These are phyloP conservation scores for Mortierella antarctica DNA, from an alignment of 192 early-diverging fungal species.

Conservation along the genomic window DNA sequence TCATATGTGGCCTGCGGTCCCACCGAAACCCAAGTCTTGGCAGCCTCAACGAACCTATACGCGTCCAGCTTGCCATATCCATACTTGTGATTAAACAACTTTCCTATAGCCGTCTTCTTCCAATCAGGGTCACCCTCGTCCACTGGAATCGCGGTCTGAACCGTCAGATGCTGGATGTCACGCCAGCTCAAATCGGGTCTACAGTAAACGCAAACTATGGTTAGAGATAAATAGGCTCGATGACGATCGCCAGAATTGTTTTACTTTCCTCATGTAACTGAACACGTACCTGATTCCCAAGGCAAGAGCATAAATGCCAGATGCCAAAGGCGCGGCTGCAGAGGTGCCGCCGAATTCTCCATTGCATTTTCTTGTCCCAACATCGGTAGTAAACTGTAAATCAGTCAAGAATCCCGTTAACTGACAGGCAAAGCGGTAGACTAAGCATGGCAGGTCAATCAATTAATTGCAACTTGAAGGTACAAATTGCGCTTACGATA, in stretches of 20 bases:
- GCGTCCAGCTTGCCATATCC: constrained; percentile 93
- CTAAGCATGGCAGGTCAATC: not conserved
- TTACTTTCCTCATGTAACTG: too few relatives aligned
- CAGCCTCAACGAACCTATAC: constrained; percentile 77
- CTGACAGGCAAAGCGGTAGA: not conserved
- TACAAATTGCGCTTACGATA: too few relatives aligned
- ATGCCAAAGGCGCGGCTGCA: constrained; percentile 90
- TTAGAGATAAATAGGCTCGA: not conserved
- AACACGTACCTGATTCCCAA: constrained; percentile 55
- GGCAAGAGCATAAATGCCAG: constrained; percentile 88
- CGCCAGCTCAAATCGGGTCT: constrained; percentile 93
- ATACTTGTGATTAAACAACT: constrained; percentile 88
- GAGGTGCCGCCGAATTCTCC: constrained; percentile 87
- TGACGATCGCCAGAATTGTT: not conserved
- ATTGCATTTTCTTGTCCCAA: constrained; percentile 77
- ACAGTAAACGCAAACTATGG: not conserved
- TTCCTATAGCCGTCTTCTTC: constrained; percentile 70
- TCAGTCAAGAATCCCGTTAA: not conserved
- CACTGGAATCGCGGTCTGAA: constrained; percentile 80
- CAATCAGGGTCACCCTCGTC: constrained; percentile 75
- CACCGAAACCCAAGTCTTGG: constrained; percentile 72
- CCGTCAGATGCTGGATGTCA: constrained; percentile 86
- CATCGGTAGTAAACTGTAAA: constrained; percentile 75
- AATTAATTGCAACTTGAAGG: constrained; percentile 1
- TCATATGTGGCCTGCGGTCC: constrained; percentile 69